Conservation (phyloP, 768 basidiomycete species). For the Lentinus tigrinus region DNA sequence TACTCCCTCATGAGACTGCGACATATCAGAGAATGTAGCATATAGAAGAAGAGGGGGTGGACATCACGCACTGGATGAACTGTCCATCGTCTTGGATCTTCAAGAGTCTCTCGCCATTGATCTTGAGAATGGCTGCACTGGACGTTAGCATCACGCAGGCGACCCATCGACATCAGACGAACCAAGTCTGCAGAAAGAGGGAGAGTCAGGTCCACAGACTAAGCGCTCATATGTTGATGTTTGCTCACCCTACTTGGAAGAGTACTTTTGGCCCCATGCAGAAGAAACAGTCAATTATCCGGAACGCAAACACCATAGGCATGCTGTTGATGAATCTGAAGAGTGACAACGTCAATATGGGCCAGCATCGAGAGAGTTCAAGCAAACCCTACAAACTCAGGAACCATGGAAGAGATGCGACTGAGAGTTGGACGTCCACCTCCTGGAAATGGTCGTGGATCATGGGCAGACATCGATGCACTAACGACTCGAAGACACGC, state of each 20-base stretch:
- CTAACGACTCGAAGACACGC: conserved; percentile 93
- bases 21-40: not conserved
- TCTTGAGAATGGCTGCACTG: conserved; percentile 84
- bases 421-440: conserved; percentile 95
- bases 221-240: not conserved
- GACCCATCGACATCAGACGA: conserved; percentile 28
- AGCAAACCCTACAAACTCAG: conserved; percentile 76
- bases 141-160: conserved; percentile 17
- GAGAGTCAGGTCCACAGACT: not conserved
- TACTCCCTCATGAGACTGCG: conserved; percentile 90
- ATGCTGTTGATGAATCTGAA: conserved; percentile 85
- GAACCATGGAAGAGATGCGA: conserved; percentile 98
- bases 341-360: not conserved
- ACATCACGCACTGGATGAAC: conserved; percentile 79
- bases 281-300: conserved; percentile 96
- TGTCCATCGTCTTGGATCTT: conserved; percentile 96
- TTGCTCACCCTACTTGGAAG: conserved; percentile 92
- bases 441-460: conserved; percentile 89
- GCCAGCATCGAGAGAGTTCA: conserved; percentile 14
- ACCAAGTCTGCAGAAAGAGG: conserved; percentile 48
- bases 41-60: not conserved
- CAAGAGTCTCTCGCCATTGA: conserved; percentile 90
- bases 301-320: conserved; percentile 97
- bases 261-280: conserved; percentile 99
- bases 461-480: conserved; percentile 84